Percentiles rank a stretch among this genome's conserved stretches.
Conservation (phyloP, 139 green algal species). For the Eudorina sp. region DNA sequence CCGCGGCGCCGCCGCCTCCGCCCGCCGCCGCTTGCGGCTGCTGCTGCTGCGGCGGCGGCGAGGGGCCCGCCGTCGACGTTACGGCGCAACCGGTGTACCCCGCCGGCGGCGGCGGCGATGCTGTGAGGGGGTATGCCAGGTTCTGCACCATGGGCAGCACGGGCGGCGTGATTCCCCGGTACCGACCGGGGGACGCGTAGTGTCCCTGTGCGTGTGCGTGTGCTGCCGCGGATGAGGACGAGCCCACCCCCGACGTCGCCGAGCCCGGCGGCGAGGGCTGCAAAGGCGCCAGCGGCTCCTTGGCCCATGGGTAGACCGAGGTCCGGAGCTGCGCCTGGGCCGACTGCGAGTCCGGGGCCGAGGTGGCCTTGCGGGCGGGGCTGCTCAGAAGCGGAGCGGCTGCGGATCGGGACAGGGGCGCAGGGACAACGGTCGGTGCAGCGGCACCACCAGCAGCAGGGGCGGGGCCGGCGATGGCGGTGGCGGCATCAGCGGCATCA, state of each 20-base stretch:
- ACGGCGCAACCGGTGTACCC: background rate
- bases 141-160: background rate
- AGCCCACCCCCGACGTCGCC: background rate
- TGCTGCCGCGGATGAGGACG: background rate
- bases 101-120: background rate
- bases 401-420: background rate
- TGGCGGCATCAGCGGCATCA: too few relatives aligned
- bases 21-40: background rate
- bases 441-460: too few relatives aligned
- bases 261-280: background rate
- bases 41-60: background rate
- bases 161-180: background rate
- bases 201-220: background rate
- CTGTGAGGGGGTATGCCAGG: background rate
- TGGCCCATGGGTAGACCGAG: background rate
- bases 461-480: too few relatives aligned
- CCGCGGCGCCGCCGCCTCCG: background rate
- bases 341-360: constrained; percentile 30
- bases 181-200: background rate
- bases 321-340: background rate
- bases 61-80: background rate
- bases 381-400: background rate
- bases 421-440: background rate
- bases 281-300: background rate
- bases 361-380: constrained; percentile 31